Percentiles rank a stretch among this genome's conserved stretches.
These are phyloP conservation scores for Penicillium thymicola DNA, from an alignment of 2,329 filamentous ascomycete genomes.

Conservation along the genomic window DNA sequence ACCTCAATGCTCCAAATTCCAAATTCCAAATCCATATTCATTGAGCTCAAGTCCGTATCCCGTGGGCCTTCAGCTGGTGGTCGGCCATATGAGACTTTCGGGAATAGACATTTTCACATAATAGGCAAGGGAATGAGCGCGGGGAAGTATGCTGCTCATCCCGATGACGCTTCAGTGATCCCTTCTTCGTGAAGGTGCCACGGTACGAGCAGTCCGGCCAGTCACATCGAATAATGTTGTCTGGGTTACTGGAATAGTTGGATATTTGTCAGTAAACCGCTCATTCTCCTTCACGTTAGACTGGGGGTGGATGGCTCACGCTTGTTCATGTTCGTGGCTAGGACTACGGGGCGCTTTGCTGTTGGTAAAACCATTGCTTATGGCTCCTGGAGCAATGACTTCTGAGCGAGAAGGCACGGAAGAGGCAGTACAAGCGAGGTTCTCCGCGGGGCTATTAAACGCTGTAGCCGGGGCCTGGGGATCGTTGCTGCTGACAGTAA, in stretches of 20 bases:
- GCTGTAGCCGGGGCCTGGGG: not conserved
- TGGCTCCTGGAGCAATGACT: not conserved
- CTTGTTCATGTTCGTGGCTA: not conserved
- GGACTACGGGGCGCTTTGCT: not conserved
- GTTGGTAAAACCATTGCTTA: not conserved
- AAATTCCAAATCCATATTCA: not conserved
- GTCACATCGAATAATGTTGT: not conserved
- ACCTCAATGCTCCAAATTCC: not conserved
- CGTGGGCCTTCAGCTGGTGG: not conserved
- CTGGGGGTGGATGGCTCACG: not conserved
- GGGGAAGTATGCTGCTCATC: not conserved
- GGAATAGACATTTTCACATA: not conserved
- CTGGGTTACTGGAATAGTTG: not conserved
- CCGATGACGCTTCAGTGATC: not conserved
- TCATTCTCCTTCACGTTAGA: not conserved
- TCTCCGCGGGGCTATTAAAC: not conserved
- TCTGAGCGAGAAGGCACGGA: not conserved
- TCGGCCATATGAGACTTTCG: not conserved
- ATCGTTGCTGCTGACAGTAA: not conserved
- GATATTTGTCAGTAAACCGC: not conserved
- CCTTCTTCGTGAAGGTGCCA: not conserved
- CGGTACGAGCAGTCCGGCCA: not conserved
- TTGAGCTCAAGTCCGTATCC: not conserved
- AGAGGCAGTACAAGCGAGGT: not conserved
- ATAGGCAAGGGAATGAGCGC: not conserved